Evolutionary conservation across 805 yeast species (phyloP), one percentile per base, ranked within the genome.

Genomic region (Lipomyces spencermartinsiae): DNA sequence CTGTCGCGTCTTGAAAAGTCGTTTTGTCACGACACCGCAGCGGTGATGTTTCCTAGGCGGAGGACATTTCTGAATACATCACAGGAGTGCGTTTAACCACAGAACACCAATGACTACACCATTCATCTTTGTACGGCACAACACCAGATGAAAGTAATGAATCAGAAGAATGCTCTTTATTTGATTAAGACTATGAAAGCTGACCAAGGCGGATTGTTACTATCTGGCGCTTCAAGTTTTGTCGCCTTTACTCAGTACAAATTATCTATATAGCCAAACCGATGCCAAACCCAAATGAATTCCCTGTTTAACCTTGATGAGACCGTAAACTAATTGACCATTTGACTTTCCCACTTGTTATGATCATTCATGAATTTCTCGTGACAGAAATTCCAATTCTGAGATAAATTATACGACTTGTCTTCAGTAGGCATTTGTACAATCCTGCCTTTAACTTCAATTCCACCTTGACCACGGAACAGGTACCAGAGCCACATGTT

Each of bases 401-500:
- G 16, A 22, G 33, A 19, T 29, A 29, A 12, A 39, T 39, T 39
- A 39, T 39, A 39, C 19, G 16, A n/a, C 46, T 16, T 39, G n/a
- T 39, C 46, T 39, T 39, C 46, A 39, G 46, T 39, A 39, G 46
- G 46, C 46, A 39, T 39, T n/a, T 39, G 46, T 39, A 39, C 46
- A 10, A 62, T 22, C 14, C 57, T 25, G 49, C 65, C 65, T 25
- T 57, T 29, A 12, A 29, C 29, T 37, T 62, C 65, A n/a, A 56
- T 25, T 4, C 65, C 65, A 12, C 65, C 65, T 9, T 59, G 22
- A 16, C 49, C 37, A 4, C 65, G 37, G 43, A 62, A 62, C 12
- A 62, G n/a, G 59, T 58, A 63, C 19, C 37, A 33, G 29, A 63
- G 62, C 58, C 58, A n/a, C 66, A 63, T 63, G 51, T 63, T 57